Conservation (phyloP, 208 protist species). For the Willaertia magna region DNA sequence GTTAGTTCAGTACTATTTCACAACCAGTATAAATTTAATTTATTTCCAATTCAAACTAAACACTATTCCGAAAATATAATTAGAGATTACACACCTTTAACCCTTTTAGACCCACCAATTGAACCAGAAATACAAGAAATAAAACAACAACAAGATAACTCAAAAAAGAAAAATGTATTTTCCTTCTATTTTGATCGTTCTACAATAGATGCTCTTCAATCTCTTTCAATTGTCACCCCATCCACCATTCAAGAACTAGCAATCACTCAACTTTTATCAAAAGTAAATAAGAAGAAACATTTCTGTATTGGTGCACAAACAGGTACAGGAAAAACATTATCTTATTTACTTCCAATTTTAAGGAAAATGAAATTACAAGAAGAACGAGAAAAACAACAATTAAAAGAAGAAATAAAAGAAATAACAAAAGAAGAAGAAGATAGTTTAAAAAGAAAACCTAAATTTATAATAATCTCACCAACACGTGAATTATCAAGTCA, state of each 20-base stretch:
- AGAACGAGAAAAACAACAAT: too few species aligned
- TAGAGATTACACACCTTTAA: neutral
- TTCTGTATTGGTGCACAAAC: conserved; percentile 49
- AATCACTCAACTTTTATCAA: neutral
- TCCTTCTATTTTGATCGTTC: neutral
- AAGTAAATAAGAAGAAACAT: neutral
- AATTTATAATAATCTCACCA: neutral
- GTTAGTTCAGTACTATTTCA: too few species aligned
- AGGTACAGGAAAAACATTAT: conserved; percentile 63
- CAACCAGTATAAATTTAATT: too few species aligned
- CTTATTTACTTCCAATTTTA: conserved; percentile 59
- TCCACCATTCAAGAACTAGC: neutral
- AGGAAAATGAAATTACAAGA: neutral
- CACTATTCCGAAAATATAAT: too few species aligned
- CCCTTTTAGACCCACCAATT: neutral
- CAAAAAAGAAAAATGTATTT: neutral
- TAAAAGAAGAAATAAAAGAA: too few species aligned
- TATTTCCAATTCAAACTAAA: too few species aligned
- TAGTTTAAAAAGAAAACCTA: neutral
- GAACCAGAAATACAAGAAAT: neutral
- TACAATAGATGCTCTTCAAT: neutral
- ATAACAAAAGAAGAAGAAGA: too few species aligned
- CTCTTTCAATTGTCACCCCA: neutral
- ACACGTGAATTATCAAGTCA: neutral
- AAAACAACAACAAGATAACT: neutral